phyloP scores from a whole-genome alignment of 2,329 filamentous ascomycete genomes.

The Aspergillus sp. region DNA sequence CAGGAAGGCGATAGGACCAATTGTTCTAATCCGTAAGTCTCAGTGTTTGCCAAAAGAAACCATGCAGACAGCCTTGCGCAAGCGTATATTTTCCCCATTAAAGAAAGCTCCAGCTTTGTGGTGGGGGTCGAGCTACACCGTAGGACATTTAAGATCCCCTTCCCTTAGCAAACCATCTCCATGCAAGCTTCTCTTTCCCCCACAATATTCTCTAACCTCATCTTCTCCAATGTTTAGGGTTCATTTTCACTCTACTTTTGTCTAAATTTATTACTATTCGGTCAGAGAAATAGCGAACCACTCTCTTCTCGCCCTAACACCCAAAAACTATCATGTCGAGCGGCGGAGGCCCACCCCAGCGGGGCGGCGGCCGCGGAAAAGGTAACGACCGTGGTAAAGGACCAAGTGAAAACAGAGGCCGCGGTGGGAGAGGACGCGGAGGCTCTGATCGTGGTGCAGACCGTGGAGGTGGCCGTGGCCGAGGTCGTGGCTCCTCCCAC shows the following conservation, averaged over 20 bases:
- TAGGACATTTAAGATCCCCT: not conserved
- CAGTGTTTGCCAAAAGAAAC: not conserved
- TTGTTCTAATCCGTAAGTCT: not conserved
- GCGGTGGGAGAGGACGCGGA: slow-evolving; percentile 18
- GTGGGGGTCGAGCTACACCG: not conserved
- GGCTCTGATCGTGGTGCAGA: slow-evolving; percentile 19
- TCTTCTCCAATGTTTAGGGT: not conserved
- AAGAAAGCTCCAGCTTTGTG: not conserved
- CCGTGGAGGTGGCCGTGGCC: slow-evolving; percentile 13
- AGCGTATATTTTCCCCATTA: not conserved
- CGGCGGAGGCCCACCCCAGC: slow-evolving; percentile 15
- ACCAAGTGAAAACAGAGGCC: slow-evolving; percentile 4
- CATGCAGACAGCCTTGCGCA: not conserved
- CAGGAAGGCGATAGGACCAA: not conserved
- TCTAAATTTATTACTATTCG: not conserved
- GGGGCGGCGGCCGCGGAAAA: slow-evolving; percentile 8
- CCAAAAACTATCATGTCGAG: slow-evolving; percentile 15
- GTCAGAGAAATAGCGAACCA: not conserved
- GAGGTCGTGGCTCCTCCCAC: slow-evolving; percentile 25
- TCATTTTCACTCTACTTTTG: not conserved
- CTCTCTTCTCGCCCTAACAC: not conserved
- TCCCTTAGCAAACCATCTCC: not conserved
- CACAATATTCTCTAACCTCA: not conserved
- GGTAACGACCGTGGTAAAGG: slow-evolving; percentile 9
- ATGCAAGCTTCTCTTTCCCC: not conserved